Percentiles rank a stretch among this genome's conserved stretches.
phyloP scores from a whole-genome alignment of 768 basidiomycete species.

The Filobasidium floriforme region DNA sequence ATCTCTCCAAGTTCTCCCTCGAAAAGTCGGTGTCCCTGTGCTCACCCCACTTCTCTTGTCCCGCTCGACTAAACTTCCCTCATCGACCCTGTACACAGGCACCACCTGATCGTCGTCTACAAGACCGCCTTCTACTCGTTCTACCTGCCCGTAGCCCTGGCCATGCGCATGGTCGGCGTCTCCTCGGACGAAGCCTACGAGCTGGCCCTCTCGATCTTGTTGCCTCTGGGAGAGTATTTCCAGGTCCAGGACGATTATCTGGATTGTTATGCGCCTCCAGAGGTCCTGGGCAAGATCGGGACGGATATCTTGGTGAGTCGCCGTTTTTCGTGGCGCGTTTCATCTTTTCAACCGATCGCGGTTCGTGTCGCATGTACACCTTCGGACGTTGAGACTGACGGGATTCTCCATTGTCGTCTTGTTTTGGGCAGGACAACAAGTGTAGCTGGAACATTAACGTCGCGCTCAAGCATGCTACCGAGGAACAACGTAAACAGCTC shows the following conservation, averaged over 20 bases:
- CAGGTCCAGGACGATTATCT: slow-evolving; percentile 97
- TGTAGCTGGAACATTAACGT: slow-evolving; percentile 94
- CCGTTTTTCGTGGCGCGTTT: too few species aligned
- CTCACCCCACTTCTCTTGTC: background rate
- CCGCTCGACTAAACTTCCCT: background rate
- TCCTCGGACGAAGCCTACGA: slow-evolving; percentile 58
- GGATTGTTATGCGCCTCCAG: slow-evolving; percentile 82
- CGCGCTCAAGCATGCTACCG: slow-evolving; percentile 54
- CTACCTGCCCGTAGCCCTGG: slow-evolving; percentile 94
- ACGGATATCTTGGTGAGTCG: slow-evolving; percentile 70
- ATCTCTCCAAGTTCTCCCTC: slow-evolving; percentile 78
- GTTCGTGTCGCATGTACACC: too few species aligned
- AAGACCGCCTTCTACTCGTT: slow-evolving; percentile 98
- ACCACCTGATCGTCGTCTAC: slow-evolving; percentile 86
- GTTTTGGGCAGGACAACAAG: slow-evolving; percentile 67
- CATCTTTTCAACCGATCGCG: too few species aligned
- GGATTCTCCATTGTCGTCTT: too few species aligned
- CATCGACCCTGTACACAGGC: slow-evolving; percentile 49
- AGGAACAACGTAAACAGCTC: slow-evolving; percentile 49
- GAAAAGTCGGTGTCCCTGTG: slow-evolving; percentile 55
- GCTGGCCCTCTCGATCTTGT: slow-evolving; percentile 67
- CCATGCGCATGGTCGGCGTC: slow-evolving; percentile 62
- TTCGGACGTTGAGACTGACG: too few species aligned
- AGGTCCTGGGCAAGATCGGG: slow-evolving; percentile 90
- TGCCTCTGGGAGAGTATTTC: slow-evolving; percentile 96